Conservation (phyloP, 75 land plant genomes). For the Picea glauca region DNA sequence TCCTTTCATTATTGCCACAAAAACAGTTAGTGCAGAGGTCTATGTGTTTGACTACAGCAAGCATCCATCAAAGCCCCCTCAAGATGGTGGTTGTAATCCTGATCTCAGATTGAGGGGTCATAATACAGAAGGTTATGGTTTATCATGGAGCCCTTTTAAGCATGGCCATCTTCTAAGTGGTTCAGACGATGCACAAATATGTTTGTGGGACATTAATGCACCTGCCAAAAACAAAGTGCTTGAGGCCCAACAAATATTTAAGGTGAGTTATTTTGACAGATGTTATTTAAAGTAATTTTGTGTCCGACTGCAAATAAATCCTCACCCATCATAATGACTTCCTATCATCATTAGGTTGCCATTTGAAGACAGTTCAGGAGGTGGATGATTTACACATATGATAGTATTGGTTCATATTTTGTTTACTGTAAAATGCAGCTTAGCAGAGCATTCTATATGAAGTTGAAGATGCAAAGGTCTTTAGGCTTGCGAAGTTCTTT, state of each 20-base stretch:
- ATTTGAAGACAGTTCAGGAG: too few relatives aligned
- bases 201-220: slow-evolving; percentile 82
- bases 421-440: too few relatives aligned
- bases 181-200: slow-evolving; percentile 75
- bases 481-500: too few relatives aligned
- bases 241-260: slow-evolving; percentile 53
- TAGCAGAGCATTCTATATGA: too few relatives aligned
- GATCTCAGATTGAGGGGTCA: slow-evolving; percentile 75
- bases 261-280: slow-evolving; percentile 34
- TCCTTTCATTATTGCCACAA: slow-evolving; percentile 68
- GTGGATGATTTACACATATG: too few relatives aligned
- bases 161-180: slow-evolving; percentile 87
- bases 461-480: too few relatives aligned
- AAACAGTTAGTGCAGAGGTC: slow-evolving; percentile 72
- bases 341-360: too few relatives aligned
- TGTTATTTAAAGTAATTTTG: too few relatives aligned
- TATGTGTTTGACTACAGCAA: slow-evolving; percentile 66
- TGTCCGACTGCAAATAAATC: too few relatives aligned
- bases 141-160: slow-evolving; percentile 85
- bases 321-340: too few relatives aligned
- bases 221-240: slow-evolving; percentile 30
- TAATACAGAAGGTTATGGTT: slow-evolving; percentile 79
- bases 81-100: slow-evolving; percentile 46
- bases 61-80: slow-evolving; percentile 32
- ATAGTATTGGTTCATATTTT: too few relatives aligned